Evolutionary conservation across 2,329 filamentous ascomycete species (phyloP).

Genomic region (Fusarium pilosicola): DNA sequence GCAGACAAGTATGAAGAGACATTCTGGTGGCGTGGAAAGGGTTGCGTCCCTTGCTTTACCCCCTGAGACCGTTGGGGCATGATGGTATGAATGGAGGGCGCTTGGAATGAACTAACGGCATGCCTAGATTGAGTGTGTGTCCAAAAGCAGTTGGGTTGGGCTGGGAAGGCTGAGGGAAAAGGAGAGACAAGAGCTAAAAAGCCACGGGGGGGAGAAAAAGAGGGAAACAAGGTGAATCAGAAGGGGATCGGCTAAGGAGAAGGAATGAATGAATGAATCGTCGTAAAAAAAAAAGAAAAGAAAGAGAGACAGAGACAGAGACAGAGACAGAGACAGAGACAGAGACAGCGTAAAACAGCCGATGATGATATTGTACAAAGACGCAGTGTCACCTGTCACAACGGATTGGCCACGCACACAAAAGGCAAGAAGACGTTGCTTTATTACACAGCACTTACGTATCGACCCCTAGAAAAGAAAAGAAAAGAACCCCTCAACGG

Average conservation of each 20-base stretch:
- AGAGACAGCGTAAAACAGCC: neutral
- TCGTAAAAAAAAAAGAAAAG: neutral
- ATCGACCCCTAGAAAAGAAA: neutral
- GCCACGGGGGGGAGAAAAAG: neutral
- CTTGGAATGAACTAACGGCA: conserved; percentile 1
- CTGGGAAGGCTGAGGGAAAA: no score
- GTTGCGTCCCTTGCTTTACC: neutral
- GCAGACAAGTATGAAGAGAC: neutral
- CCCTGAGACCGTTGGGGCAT: conserved; percentile 10
- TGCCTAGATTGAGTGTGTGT: neutral
- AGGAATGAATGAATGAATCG: neutral
- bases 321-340: no score
- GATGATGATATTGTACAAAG: neutral
- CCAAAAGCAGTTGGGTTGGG: neutral
- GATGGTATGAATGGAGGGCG: neutral
- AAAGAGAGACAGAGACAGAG: neutral
- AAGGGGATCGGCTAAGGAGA: neutral
- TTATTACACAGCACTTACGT: neutral
- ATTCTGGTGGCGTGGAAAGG: neutral
- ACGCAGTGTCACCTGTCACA: neutral
- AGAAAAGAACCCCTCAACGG: neutral
- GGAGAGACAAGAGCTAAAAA: neutral
- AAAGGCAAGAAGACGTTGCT: neutral
- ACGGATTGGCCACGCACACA: neutral
- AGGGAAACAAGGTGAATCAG: neutral